A percentile compares a stretch with the other conserved stretches of the same genome.
These are phyloP conservation scores for Gymnopilus dilepis DNA, from an alignment of 768 basidiomycete genomes.

Conservation along the genomic window DNA sequence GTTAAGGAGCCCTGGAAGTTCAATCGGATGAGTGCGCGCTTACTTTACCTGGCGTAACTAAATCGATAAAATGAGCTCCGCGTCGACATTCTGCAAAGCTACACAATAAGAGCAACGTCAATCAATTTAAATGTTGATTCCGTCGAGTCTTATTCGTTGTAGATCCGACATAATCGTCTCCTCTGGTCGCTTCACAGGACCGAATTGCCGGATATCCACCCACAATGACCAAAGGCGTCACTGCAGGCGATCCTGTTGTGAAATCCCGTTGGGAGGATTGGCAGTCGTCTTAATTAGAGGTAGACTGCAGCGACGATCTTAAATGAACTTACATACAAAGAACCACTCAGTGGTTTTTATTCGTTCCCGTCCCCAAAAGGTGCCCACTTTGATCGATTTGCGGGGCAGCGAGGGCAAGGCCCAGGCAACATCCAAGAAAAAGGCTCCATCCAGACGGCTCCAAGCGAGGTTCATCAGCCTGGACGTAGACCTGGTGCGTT, in stretches of 20 bases:
- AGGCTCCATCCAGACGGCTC: neutral
- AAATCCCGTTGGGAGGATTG: neutral
- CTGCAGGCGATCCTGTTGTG: neutral
- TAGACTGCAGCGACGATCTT: neutral
- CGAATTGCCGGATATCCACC: neutral
- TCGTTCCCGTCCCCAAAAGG: neutral
- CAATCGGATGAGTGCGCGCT: neutral
- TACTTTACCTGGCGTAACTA: conserved; percentile 2
- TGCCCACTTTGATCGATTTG: neutral
- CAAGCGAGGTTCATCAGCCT: neutral
- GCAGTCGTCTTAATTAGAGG: no score
- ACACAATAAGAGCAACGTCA: neutral
- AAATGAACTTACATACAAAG: neutral
- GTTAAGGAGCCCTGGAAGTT: neutral
- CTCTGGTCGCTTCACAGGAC: conserved; percentile 3
- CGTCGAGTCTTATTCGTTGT: neutral
- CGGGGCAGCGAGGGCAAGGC: neutral
- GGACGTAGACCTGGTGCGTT: neutral
- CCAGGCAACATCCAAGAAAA: neutral
- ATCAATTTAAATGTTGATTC: neutral
- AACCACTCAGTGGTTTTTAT: neutral
- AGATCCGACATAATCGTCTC: conserved; percentile 1
- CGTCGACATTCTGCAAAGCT: neutral
- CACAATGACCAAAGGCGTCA: neutral
- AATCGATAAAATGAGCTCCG: conserved; percentile 1